These are phyloP conservation scores for Fusarium caatingaense DNA, from an alignment of 2,329 filamentous ascomycete genomes.

Conservation along the genomic window DNA sequence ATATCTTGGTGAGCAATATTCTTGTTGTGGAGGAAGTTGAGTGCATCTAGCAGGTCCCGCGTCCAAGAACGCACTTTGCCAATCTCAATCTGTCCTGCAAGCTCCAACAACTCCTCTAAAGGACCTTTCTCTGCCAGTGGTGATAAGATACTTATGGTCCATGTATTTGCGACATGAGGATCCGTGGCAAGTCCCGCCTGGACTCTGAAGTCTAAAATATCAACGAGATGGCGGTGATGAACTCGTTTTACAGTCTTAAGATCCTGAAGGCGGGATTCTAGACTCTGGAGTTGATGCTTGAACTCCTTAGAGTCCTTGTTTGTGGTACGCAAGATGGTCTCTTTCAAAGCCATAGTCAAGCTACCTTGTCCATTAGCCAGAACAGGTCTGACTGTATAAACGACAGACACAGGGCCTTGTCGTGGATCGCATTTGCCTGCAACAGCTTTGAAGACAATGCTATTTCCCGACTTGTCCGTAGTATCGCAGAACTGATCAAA, in stretches of 20 bases:
- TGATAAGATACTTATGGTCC: conserved; percentile 80
- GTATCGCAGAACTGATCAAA: conserved; percentile 76
- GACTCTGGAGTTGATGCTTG: conserved; percentile 79
- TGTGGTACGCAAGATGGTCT: conserved; percentile 69
- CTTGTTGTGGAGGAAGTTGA: conserved; percentile 87
- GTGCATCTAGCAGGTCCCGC: conserved; percentile 87
- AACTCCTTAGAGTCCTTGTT: conserved; percentile 71
- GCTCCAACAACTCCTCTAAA: conserved; percentile 82
- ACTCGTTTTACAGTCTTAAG: conserved; percentile 79
- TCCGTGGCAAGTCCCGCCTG: conserved; percentile 62
- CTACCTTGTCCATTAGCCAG: conserved; percentile 65
- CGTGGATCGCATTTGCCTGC: conserved; percentile 75
- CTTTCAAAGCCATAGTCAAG: conserved; percentile 79
- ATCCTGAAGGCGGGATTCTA: conserved; percentile 81
- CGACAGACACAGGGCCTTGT: conserved; percentile 72
- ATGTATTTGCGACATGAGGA: conserved; percentile 56
- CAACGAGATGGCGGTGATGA: conserved; percentile 80
- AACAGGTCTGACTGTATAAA: conserved; percentile 79
- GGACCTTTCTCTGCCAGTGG: conserved; percentile 86
- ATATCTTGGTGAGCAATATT: conserved; percentile 87
- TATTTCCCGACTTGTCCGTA: conserved; percentile 71
- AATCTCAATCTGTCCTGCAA: conserved; percentile 78
- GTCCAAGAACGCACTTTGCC: conserved; percentile 88
- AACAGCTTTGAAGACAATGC: conserved; percentile 76
- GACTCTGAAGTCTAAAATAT: conserved; percentile 86